Conservation (phyloP, 805 yeast species). For the Sporopachydermia quercuum region DNA sequence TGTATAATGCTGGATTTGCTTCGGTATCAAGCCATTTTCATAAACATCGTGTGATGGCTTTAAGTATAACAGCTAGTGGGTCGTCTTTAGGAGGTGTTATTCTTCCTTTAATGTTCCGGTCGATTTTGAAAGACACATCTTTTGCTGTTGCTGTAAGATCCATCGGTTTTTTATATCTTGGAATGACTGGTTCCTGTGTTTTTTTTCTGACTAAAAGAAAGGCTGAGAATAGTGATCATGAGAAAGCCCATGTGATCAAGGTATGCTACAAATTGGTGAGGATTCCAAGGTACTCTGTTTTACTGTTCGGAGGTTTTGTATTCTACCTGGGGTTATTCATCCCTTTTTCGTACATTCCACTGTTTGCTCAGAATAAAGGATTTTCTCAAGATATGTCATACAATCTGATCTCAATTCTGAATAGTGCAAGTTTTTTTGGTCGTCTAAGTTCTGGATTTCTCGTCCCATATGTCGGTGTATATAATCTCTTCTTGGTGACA, state of each 20-base stretch:
- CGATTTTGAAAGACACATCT: constrained; percentile 27
- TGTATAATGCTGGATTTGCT: constrained; percentile 30
- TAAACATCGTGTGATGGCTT: constrained; percentile 27
- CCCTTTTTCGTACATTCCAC: constrained; percentile 19
- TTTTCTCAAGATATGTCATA: constrained; percentile 9
- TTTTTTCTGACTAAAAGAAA: constrained; percentile 13
- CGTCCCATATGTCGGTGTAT: constrained; percentile 33
- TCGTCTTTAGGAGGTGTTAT: constrained; percentile 37
- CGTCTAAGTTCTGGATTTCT: constrained; percentile 31
- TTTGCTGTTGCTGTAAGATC: constrained; percentile 39
- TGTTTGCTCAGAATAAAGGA: constrained; percentile 15
- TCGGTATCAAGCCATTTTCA: constrained; percentile 31
- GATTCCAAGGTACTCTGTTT: constrained; percentile 12
- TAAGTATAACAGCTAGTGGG: constrained; percentile 32
- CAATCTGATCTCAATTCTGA: constrained; percentile 19
- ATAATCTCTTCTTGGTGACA: constrained; percentile 23
- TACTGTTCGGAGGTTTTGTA: constrained; percentile 13
- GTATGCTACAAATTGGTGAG: constrained; percentile 14
- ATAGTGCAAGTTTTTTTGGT: constrained; percentile 30
- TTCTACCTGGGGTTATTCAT: constrained; percentile 18
- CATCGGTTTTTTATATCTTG: constrained; percentile 28
- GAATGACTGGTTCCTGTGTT: constrained; percentile 12
- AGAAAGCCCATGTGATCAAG: constrained; percentile 10
- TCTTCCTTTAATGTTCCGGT: constrained; percentile 31
- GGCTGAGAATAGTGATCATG: constrained; percentile 12